Evolutionary conservation across 176 grass and related monocot species (phyloP).

Genomic region (Sorghum bicolor): Sorghum_bicolor_NCBIv3 NC_012871.2:67023501-67024000

Average conservation of each 20-base stretch:
- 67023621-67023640: not conserved
- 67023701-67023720: not conserved
- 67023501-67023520: constrained; percentile 29
- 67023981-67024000: not conserved
- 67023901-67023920: not conserved
- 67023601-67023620: constrained; percentile 13
- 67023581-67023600: constrained; percentile 29
- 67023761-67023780: not conserved
- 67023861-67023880: constrained; percentile 62
- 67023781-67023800: not conserved
- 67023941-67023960: not conserved
- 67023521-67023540: constrained; percentile 24
- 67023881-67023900: constrained; percentile 51
- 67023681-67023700: not conserved
- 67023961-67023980: not conserved
- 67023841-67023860: constrained; percentile 60
- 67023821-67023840: not conserved
- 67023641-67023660: constrained; percentile 14
- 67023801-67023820: not conserved
- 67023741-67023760: not conserved
- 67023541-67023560: not conserved
- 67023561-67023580: constrained; percentile 39
- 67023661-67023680: not conserved
- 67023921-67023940: not conserved
- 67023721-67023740: not conserved